A percentile compares a stretch with the other conserved stretches of the same genome.
These are phyloP conservation scores for Melanomma pulvis-pyrius DNA, from an alignment of 495 filamentous ascomycete genomes.

Conservation along the genomic window DNA sequence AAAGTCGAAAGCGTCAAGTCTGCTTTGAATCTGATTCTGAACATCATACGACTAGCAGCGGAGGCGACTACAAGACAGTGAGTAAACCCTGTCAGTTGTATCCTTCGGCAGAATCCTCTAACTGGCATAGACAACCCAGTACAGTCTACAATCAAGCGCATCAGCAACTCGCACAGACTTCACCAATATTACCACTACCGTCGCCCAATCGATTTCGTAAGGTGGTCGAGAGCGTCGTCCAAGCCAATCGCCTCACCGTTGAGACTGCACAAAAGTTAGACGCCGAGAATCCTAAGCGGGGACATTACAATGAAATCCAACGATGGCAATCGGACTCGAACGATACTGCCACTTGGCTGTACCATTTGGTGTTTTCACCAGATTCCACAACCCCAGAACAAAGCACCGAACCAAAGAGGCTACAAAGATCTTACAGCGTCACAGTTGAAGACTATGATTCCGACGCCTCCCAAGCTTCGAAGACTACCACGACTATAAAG, in stretches of 20 bases:
- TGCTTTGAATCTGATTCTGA: neutral
- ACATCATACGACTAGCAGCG: neutral
- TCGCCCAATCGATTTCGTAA: slow-evolving; percentile 5
- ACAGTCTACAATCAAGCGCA: neutral
- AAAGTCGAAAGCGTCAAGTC: slow-evolving; percentile 13
- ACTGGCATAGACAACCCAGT: neutral
- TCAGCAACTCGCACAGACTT: neutral
- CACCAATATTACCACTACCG: neutral
- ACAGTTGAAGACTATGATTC: neutral
- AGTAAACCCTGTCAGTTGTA: too few species aligned
- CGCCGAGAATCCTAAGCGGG: neutral
- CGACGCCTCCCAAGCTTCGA: neutral
- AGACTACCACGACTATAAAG: neutral
- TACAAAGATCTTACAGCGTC: neutral
- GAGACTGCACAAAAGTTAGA: neutral
- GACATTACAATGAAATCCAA: slow-evolving; percentile 2
- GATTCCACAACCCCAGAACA: neutral
- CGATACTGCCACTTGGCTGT: slow-evolving; percentile 8
- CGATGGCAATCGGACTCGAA: slow-evolving; percentile 9
- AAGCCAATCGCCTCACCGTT: neutral
- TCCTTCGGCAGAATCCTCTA: too few species aligned
- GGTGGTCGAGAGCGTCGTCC: slow-evolving; percentile 3
- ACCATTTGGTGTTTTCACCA: neutral
- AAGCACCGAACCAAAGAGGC: neutral
- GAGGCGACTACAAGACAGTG: neutral